Evolutionary conservation across 2,329 filamentous ascomycete species (phyloP).

Genomic region (Talaromyces sp.): DNA sequence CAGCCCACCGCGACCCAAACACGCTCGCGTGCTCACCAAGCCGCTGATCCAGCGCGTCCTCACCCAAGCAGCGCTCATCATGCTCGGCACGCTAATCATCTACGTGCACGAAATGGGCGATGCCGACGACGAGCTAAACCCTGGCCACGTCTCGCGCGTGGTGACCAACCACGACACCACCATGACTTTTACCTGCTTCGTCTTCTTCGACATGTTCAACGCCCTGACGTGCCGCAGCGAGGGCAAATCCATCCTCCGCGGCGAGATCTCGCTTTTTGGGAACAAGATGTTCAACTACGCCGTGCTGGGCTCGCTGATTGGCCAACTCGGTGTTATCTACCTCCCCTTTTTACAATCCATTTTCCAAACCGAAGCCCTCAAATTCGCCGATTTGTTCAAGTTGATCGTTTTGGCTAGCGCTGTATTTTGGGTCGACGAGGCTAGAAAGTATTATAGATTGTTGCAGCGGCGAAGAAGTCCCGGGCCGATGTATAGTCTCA

Average conservation of each 20-base stretch:
- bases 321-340: slow-evolving; percentile 89
- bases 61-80: slow-evolving; percentile 82
- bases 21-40: slow-evolving; percentile 84
- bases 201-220: slow-evolving; percentile 99
- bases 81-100: slow-evolving; percentile 83
- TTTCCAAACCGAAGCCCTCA: slow-evolving; percentile 89
- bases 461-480: slow-evolving; percentile 25
- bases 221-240: slow-evolving; percentile 89
- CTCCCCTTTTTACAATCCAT: slow-evolving; percentile 88
- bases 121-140: slow-evolving; percentile 40
- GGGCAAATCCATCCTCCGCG: slow-evolving; percentile 78
- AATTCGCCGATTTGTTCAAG: slow-evolving; percentile 65
- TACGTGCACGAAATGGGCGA: slow-evolving; percentile 92
- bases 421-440: slow-evolving; percentile 94
- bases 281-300: slow-evolving; percentile 98
- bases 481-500: slow-evolving; percentile 36
- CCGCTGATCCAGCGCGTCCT: slow-evolving; percentile 78
- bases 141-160: slow-evolving; percentile 45
- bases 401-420: slow-evolving; percentile 73
- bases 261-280: slow-evolving; percentile 74
- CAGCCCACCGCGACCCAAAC: slow-evolving; percentile 77
- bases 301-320: slow-evolving; percentile 74
- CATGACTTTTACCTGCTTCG: slow-evolving; percentile 99
- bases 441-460: slow-evolving; percentile 62
- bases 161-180: slow-evolving; percentile 94